Evolutionary conservation across 805 yeast species (phyloP), one percentile per base, ranked within the genome.

Genomic region (Sugiyamaella smithiae): DNA sequence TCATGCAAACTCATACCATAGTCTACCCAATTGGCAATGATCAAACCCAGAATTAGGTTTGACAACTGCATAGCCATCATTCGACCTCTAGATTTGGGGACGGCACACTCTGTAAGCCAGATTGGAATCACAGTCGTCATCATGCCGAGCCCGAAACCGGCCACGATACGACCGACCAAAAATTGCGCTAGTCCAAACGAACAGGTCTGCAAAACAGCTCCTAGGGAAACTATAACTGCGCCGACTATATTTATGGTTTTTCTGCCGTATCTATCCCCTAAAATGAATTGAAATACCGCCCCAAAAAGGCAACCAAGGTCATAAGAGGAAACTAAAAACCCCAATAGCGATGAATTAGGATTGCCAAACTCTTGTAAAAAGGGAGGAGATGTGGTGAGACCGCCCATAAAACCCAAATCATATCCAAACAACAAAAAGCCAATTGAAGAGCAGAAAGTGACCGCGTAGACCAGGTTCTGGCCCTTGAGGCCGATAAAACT

Each of bases 361-460:
- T 35, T 35, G 22, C 16, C 20, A 20, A 69, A 74, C 62, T 69
- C 70, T 3, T 51, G 43, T 20, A 37, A 20, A 45, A 51, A 85
- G 28, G 80, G 71, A 2, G 71, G 71, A 42, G 78, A 82, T 1
- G 87, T 79, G 32, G 85, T 65, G 24, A 85, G 76, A 0, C 89
- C 88, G 32, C 84, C 78, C 74, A 86, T 83, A 17, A 84, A 88
- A 52, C 93, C 93, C 63, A 85, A 82, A 55, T 80, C 85, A 58
- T 80, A 81, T 1, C 87, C 87, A 52, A 82, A 82, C 12, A 82
- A 67, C 28, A 81, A 74, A 37, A 60, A 57, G 9, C 56, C 38
- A 16, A 35, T 4, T 5, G 38, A 35, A 3, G 22, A 35, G 22
- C 38, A 35, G 22, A 12, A 14, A 3, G 38, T 35, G 22, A 35